These are phyloP conservation scores for Plantago elongata DNA, from an alignment of 257 asterid genomes.

Conservation along the genomic window DNA sequence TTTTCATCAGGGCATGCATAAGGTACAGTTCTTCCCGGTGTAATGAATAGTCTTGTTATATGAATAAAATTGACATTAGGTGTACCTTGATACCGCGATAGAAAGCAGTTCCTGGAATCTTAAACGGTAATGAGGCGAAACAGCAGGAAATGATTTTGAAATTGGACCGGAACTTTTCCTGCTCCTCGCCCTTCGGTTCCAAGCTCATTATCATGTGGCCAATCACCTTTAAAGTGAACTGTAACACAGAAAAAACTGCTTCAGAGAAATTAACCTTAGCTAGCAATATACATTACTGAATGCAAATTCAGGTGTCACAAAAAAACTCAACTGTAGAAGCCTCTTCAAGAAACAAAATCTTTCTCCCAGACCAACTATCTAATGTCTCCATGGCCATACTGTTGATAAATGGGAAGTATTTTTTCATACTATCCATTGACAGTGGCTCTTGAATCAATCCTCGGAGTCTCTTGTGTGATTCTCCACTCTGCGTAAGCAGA, in stretches of 20 bases:
- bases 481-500: slow-evolving; percentile 81
- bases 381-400: slow-evolving; percentile 60
- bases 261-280: background rate
- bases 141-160: slow-evolving; percentile 75
- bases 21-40: background rate
- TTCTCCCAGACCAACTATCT: slow-evolving; percentile 53
- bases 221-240: slow-evolving; percentile 83
- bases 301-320: background rate
- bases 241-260: slow-evolving; percentile 16
- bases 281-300: too few relatives aligned
- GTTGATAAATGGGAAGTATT: slow-evolving; percentile 69
- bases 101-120: slow-evolving; percentile 81
- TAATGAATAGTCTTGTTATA: background rate
- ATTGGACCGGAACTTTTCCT: slow-evolving; percentile 66
- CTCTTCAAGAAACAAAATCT: slow-evolving; percentile 63
- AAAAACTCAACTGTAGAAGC: slow-evolving; percentile 61
- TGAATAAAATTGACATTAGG: background rate
- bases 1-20: slow-evolving; percentile 5
- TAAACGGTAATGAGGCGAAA: slow-evolving; percentile 69
- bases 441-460: slow-evolving; percentile 72
- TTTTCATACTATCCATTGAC: slow-evolving; percentile 58
- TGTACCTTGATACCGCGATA: slow-evolving; percentile 72
- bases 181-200: slow-evolving; percentile 77
- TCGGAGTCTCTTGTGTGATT: slow-evolving; percentile 64
- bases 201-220: slow-evolving; percentile 92